Conservation (phyloP, 2,329 filamentous ascomycete genomes). For the Trichophyton benhamiae region DNA sequence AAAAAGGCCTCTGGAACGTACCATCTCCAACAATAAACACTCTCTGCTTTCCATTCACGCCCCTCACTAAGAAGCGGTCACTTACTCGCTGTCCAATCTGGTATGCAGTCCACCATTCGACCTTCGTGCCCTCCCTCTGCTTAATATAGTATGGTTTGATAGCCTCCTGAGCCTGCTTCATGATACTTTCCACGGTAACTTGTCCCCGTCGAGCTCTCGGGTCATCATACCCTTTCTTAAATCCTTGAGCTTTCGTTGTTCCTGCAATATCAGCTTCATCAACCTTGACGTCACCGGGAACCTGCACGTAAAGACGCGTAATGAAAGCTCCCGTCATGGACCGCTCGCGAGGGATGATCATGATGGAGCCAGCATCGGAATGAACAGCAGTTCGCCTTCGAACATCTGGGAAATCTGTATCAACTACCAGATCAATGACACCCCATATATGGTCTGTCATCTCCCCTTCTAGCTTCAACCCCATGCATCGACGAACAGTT, state of each 20-base stretch:
- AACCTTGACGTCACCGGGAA: slow-evolving; percentile 23
- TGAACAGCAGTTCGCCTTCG: slow-evolving; percentile 70
- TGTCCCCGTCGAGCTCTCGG: slow-evolving; percentile 42
- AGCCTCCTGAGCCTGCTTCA: slow-evolving; percentile 52
- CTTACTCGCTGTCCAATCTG: slow-evolving; percentile 56
- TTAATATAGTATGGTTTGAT: slow-evolving; percentile 45
- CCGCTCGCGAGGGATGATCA: slow-evolving; percentile 63
- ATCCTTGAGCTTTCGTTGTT: slow-evolving; percentile 18
- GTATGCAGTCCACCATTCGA: slow-evolving; percentile 56
- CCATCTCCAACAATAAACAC: slow-evolving; percentile 62
- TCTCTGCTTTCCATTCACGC: slow-evolving; percentile 56
- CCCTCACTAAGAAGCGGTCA: slow-evolving; percentile 48
- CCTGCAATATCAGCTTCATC: slow-evolving; percentile 16
- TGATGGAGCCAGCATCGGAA: slow-evolving; percentile 60
- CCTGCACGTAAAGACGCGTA: slow-evolving; percentile 51
- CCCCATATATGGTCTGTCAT: slow-evolving; percentile 62
- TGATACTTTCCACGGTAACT: slow-evolving; percentile 52
- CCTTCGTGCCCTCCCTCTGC: background rate
- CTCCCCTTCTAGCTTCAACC: slow-evolving; percentile 48
- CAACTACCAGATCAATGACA: slow-evolving; percentile 60
- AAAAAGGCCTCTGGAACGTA: slow-evolving; percentile 13
- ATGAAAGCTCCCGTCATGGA: slow-evolving; percentile 51
- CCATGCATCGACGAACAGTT: slow-evolving; percentile 47
- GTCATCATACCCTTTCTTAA: background rate
- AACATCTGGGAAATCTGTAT: slow-evolving; percentile 66